Evolutionary conservation across 1,284 basidiomycete genomes (phyloP), one percentile per base, ranked within the genome.

Genomic region (Apiotrichum montevideense): DNA sequence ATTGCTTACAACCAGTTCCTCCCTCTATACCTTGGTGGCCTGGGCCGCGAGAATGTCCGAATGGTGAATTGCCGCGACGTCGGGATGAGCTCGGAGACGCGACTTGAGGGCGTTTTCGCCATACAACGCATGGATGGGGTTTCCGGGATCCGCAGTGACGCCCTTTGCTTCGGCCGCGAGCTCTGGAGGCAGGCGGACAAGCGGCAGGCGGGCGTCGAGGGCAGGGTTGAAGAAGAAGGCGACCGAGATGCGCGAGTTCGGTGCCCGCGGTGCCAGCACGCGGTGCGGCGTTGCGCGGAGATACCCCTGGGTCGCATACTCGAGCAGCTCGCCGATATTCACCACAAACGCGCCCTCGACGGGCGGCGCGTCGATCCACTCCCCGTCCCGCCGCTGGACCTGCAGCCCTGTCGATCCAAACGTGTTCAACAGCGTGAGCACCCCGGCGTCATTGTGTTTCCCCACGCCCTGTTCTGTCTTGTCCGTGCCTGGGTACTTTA

Each of bases 311-410:
- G 60, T 62, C 3, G 57, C 57, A 42, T 56, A 56, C 49, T 70
- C 66, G 51, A 68, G 64, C 65, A 73, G 69, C 54, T 87, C 87
- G 3, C 86, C 87, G 50, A 88, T 82, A 63, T 83, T 84, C 35
- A 84, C 78, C 6, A 90, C 85, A 62, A 89, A 86, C 1, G 87
- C 87, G 3, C 83, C 82, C 0, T 83, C 83, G 40, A 87, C 81
- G 0, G 87, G 87, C 1, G 85, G 83, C 0, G 83, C 87, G 54
- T 87, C 84, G 50, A 89, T 85, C 87, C 87, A 88, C 52, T 84
- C 77, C 0, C 86, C 85, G 33, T 47, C 45, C 4, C 15, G 13
- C 11, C 35, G 35, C 46, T 54, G 44, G 4, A 62, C 60, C 37
- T 62, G 60, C 35, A 62, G 55, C 11, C 60, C 60, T 4, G 35